Evolutionary conservation across 2,329 filamentous ascomycete genomes (phyloP).

Genomic region (Talaromyces sp.): DNA sequence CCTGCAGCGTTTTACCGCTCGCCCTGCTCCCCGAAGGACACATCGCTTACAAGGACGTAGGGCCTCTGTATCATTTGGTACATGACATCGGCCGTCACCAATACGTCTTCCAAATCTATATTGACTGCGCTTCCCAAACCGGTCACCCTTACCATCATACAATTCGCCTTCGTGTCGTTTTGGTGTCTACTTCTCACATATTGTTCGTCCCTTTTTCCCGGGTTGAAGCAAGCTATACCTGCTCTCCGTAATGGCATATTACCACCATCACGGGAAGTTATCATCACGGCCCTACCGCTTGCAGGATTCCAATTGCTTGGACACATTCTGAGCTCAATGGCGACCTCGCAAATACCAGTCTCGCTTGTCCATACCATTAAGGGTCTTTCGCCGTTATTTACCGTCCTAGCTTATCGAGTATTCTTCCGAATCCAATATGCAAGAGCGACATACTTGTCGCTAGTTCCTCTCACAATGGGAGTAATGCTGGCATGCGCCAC

Average conservation of each 20-base stretch:
- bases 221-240: conserved; percentile 67
- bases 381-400: conserved; percentile 91
- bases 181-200: conserved; percentile 80
- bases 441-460: conserved; percentile 77
- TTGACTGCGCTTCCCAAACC: conserved; percentile 87
- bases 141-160: conserved; percentile 83
- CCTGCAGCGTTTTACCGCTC: background rate
- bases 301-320: conserved; percentile 91
- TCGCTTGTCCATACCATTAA: conserved; percentile 98
- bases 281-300: conserved; percentile 83
- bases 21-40: conserved; percentile 2
- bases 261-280: conserved; percentile 73
- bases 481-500: conserved; percentile 95
- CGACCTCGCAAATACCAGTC: conserved; percentile 90
- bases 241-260: conserved; percentile 82
- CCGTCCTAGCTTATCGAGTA: conserved; percentile 85
- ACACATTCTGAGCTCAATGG: conserved; percentile 89
- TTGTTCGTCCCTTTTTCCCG: conserved; percentile 69
- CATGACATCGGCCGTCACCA: conserved; percentile 89
- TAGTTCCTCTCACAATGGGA: conserved; percentile 88
- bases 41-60: conserved; percentile 49
- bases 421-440: conserved; percentile 89
- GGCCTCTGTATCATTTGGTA: conserved; percentile 88
- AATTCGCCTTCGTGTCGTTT: conserved; percentile 88
- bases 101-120: conserved; percentile 97